phyloP scores from a whole-genome alignment of 2,329 filamentous ascomycete species.

The Paecilomyces variotii region DNA sequence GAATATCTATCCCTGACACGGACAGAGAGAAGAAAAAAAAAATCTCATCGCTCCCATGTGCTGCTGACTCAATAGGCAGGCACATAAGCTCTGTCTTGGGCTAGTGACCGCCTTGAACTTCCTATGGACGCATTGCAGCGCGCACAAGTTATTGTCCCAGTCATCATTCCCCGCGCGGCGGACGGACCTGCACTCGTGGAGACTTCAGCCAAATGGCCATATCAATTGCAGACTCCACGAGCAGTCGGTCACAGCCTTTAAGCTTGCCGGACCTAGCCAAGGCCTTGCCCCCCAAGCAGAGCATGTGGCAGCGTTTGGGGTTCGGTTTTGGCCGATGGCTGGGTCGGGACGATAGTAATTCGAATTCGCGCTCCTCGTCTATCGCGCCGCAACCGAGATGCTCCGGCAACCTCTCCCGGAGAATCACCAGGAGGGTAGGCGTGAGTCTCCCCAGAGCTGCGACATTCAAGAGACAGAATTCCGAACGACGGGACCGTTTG shows the following conservation, averaged over 20 bases:
- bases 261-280: conserved; percentile 24
- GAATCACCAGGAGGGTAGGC: conserved; percentile 49
- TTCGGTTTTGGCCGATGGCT: conserved; percentile 30
- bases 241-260: conserved; percentile 27
- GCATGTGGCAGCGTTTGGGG: conserved; percentile 41
- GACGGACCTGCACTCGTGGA: conserved; percentile 9
- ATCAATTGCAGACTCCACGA: conserved; percentile 31
- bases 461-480: conserved; percentile 76
- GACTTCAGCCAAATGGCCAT: conserved; percentile 33
- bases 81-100: not conserved
- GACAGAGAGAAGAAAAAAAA: not conserved
- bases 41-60: not conserved
- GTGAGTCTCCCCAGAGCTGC: conserved; percentile 67
- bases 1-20: not conserved
- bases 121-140: not conserved
- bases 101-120: not conserved
- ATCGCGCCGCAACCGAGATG: conserved; percentile 15
- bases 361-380: conserved; percentile 20
- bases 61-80: not conserved
- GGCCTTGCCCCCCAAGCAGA: conserved; percentile 28
- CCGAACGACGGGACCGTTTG: conserved; percentile 67
- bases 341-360: conserved; percentile 31
- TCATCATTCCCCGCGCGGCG: not conserved
- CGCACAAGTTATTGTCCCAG: not conserved
- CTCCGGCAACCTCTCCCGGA: conserved; percentile 22